Evolutionary conservation across 2,329 filamentous ascomycete species (phyloP), one percentile per base, ranked within the genome.

Genomic region (Diatrype stigma): DNA sequence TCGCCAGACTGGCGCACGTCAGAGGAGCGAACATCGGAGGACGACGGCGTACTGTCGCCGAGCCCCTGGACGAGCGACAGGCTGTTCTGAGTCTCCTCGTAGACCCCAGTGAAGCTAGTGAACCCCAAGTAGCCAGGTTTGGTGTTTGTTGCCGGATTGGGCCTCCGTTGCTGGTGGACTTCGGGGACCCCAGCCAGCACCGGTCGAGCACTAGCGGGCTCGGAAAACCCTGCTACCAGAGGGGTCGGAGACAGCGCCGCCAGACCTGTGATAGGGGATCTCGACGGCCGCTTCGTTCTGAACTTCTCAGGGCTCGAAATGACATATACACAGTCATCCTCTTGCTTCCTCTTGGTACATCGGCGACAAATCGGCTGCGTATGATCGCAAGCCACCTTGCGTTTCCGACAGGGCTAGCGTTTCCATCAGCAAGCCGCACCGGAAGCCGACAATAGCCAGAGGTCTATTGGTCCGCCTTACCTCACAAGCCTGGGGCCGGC

Each of bases 321-420:
- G 35, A 67, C 51, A 53, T 75, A 75, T 1, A 72, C 58, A 50
- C 73, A 75, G 3, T 61, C 57, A 14, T 51, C 52, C 21, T 58
- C 50, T 42, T 68, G 63, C 26, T 63, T 66, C 12, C 68, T 59
- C 56, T 69, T 70, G 45, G 54, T 63, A 53, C 73, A 75, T 35
- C 72, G 64, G 37, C 62, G 60, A 54, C 72, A 75, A 16, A 67
- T 53, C 0, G 73, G 73, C n/a, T 69, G 66, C 0, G 54, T 55
- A 49, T 74, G 71, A 51, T 75, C 72, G 58, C 73, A 75, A 6
- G 73, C 71, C 6, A 74, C 67, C 51, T 74, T 74, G 16, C 72
- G 68, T 48, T 64, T 67, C 11, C 70, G 67, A 48, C 72, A 74
- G 22, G 70, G 69, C 60, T 73, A 65, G 63, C 64, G 6, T 60